phyloP scores from a whole-genome alignment of 352 stramenopile species.

The Phytophthora cajani region DNA sequence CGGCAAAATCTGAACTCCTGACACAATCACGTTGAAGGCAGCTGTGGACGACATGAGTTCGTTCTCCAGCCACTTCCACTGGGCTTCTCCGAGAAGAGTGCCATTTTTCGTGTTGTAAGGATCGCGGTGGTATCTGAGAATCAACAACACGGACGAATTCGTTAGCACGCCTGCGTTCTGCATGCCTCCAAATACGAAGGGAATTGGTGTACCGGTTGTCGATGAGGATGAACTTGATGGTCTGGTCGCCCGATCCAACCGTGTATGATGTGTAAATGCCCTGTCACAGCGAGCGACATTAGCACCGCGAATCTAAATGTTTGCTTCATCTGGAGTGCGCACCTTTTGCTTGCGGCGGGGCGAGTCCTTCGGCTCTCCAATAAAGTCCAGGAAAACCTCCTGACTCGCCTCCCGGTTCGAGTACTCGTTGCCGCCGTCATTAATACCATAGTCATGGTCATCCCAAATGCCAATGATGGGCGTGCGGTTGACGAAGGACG shows the following conservation, averaged over 20 bases:
- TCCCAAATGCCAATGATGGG: slow-evolving; percentile 90
- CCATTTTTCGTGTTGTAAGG: slow-evolving; percentile 65
- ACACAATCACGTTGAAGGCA: slow-evolving; percentile 94
- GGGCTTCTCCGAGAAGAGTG: slow-evolving; percentile 74
- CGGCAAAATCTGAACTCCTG: slow-evolving; percentile 90
- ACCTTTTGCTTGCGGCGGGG: slow-evolving; percentile 80
- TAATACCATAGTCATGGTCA: slow-evolving; percentile 93
- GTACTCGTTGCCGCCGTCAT: slow-evolving; percentile 85
- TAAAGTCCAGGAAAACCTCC: slow-evolving; percentile 87
- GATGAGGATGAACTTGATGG: slow-evolving; percentile 88
- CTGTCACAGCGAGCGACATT: slow-evolving; percentile 25
- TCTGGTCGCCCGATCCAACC: slow-evolving; percentile 64
- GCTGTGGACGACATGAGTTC: slow-evolving; percentile 82
- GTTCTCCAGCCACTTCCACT: slow-evolving; percentile 89
- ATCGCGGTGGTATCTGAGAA: slow-evolving; percentile 81
- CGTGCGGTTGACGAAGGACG: slow-evolving; percentile 58
- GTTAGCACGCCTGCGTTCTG: not conserved
- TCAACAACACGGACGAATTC: not conserved
- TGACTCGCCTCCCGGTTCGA: slow-evolving; percentile 79
- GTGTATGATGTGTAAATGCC: slow-evolving; percentile 90
- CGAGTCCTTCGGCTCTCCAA: slow-evolving; percentile 77
- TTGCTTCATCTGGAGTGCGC: too few species aligned
- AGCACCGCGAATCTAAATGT: too few species aligned
- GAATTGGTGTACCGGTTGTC: slow-evolving; percentile 65
- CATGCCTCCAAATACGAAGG: not conserved